Percentiles rank a stretch among this genome's conserved stretches.
These are phyloP conservation scores for Gaeumannomyces sp. DNA, from an alignment of 2,329 filamentous ascomycete species.

Conservation along the genomic window DNA sequence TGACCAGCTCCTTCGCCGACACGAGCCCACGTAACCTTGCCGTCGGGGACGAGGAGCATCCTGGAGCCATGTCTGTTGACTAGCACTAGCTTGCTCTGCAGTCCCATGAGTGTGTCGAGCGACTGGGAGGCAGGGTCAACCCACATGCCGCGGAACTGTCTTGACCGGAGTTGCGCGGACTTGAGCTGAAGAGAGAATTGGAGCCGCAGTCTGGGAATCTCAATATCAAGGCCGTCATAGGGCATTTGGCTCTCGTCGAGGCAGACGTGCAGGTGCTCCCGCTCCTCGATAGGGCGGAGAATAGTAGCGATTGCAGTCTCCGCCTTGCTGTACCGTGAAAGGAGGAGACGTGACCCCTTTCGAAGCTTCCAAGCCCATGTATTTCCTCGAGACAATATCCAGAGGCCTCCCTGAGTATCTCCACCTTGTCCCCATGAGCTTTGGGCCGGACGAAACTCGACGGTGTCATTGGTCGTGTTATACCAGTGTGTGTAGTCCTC, in stretches of 20 bases:
- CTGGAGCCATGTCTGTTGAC: background rate
- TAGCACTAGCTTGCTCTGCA: conserved; percentile 44
- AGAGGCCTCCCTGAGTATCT: too few species aligned
- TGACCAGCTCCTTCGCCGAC: background rate
- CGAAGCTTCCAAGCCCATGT: conserved; percentile 18
- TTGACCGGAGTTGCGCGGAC: conserved; percentile 30
- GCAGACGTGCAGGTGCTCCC: conserved; percentile 28
- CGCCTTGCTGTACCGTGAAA: conserved; percentile 30
- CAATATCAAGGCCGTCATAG: conserved; percentile 26
- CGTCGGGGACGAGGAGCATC: conserved; percentile 33
- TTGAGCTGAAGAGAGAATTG: conserved; percentile 34
- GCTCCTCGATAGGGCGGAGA: conserved; percentile 30
- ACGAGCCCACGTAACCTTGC: conserved; percentile 14
- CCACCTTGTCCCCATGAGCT: conserved; percentile 21
- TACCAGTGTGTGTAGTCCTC: conserved; percentile 42
- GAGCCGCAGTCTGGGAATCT: conserved; percentile 41
- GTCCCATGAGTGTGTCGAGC: conserved; percentile 41
- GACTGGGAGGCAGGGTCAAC: conserved; percentile 38
- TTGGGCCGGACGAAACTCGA: conserved; percentile 27
- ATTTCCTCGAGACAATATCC: too few species aligned
- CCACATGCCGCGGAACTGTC: conserved; percentile 42
- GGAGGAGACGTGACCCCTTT: conserved; percentile 18
- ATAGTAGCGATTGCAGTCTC: conserved; percentile 24
- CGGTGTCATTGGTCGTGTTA: conserved; percentile 17
- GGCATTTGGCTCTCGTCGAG: conserved; percentile 13